phyloP scores from a whole-genome alignment of 495 filamentous ascomycete genomes.

The Oidiodendron maius region DNA sequence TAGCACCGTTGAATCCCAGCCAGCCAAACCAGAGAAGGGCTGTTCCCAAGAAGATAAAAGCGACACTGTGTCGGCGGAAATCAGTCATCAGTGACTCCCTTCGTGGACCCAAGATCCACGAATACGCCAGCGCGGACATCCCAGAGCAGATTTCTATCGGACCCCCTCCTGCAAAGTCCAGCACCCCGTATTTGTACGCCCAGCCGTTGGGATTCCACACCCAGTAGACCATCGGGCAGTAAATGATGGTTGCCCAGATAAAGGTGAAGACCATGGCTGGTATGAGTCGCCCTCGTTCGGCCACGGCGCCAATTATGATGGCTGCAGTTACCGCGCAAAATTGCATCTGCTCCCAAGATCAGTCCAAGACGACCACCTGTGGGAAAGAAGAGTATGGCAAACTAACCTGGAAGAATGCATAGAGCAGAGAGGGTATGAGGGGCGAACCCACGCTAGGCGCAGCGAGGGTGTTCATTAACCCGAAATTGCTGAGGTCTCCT shows the following conservation, averaged over 20 bases:
- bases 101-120: constrained; percentile 74
- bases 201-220: constrained; percentile 91
- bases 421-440: constrained; percentile 81
- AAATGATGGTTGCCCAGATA: constrained; percentile 90
- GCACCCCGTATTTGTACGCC: constrained; percentile 74
- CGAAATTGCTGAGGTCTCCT: constrained; percentile 80
- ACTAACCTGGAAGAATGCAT: constrained; percentile 95
- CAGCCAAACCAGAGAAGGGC: constrained; percentile 99
- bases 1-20: constrained; percentile 98
- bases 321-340: too few relatives aligned
- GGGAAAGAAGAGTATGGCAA: constrained; percentile 69
- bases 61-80: constrained; percentile 96
- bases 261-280: constrained; percentile 75
- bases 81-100: constrained; percentile 6
- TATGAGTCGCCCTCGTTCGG: constrained; percentile 53
- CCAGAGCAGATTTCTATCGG: constrained; percentile 95
- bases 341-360: neutral
- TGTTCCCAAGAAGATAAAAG: constrained; percentile 90
- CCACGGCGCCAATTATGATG: constrained; percentile 84
- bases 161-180: constrained; percentile 94
- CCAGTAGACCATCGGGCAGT: constrained; percentile 97
- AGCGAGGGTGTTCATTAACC: constrained; percentile 72
- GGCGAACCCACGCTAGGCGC: constrained; percentile 69
- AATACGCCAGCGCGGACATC: constrained; percentile 78
- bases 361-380: neutral